Base-by-base conservation (phyloP, 169 alveolate genomes). In the Hammondia hammondi region DNA sequence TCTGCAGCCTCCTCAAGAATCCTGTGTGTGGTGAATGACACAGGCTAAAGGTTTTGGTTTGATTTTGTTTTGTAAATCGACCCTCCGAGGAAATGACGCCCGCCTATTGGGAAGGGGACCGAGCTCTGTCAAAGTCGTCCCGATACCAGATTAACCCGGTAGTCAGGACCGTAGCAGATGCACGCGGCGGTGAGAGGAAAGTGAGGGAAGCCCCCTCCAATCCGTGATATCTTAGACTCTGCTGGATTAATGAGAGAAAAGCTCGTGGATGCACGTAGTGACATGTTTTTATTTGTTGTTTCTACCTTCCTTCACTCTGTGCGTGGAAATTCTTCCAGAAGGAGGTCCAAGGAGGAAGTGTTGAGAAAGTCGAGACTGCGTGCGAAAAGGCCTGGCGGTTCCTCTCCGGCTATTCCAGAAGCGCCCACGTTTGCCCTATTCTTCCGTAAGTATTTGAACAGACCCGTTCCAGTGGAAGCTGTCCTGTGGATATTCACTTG, bases 341-440 rank as follows among this genome's bases (percentile, higher is more conserved):
- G 32, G 85, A 73, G 48, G 85, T 73, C 29, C 85, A 73, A 73
- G 85, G 52, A 73, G 85, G 85, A n/a, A 73, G 14, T n/a, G 52
- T 73, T 27, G 85, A 73, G 85, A 73, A 73, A 32, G 46, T 73
- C 85, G 85, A 73, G 85, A 35, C 85, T 10, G 85, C 85, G 52
- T 73, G 85, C 85, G 85, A 73, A 46, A 73, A 73, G 48, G 85
- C 85, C 46, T 73, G 85, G 85, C 43, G 85, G 14, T 73, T 73
- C 48, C 24, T 73, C 48, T 35, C 52, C 6, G 85, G 85, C 85
- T 73, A 73, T 46, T n/a, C 85, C 14, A n/a, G 85, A 73, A 73
- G 46, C 48, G 52, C 43, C 3, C 85, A 37, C 43, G 48, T 73
- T 46, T 73, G 85, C 21, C 85, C 85, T 24, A n/a, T 73, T 37